Conservation (phyloP, 176 grass and related monocot genomes). For the Hsuehochloa calcarea region DNA sequence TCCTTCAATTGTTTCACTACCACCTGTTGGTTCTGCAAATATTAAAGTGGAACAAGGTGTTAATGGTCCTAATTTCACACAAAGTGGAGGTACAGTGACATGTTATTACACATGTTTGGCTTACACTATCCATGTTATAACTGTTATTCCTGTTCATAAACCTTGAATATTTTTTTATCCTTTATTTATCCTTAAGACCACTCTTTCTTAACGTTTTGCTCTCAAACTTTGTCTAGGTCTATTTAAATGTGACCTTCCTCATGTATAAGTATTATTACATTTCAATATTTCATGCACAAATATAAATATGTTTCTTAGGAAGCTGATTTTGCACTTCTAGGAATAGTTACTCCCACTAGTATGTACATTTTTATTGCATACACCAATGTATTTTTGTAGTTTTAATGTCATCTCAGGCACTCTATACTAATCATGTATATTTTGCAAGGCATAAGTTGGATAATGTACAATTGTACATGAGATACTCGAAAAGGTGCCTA, state of each 20-base stretch:
- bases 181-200: neutral
- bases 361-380: neutral
- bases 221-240: neutral
- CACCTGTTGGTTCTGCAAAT: constrained; percentile 30
- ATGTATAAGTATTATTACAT: neutral
- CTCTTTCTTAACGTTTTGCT: neutral
- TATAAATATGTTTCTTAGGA: neutral
- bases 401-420: neutral
- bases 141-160: neutral
- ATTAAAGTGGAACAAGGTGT: constrained; percentile 33
- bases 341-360: constrained; percentile 1
- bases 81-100: constrained; percentile 40
- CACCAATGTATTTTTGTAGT: neutral
- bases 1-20: constrained; percentile 31
- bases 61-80: constrained; percentile 34
- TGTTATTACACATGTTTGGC: neutral
- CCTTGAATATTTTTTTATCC: neutral
- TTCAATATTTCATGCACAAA: neutral
- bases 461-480: neutral
- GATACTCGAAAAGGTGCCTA: neutral
- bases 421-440: neutral
- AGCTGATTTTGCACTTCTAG: constrained; percentile 6
- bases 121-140: neutral
- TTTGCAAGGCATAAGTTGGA: neutral
- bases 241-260: neutral